phyloP scores from a whole-genome alignment of 805 yeast genomes.

The Vanderwaltozyma verrucispora region DNA sequence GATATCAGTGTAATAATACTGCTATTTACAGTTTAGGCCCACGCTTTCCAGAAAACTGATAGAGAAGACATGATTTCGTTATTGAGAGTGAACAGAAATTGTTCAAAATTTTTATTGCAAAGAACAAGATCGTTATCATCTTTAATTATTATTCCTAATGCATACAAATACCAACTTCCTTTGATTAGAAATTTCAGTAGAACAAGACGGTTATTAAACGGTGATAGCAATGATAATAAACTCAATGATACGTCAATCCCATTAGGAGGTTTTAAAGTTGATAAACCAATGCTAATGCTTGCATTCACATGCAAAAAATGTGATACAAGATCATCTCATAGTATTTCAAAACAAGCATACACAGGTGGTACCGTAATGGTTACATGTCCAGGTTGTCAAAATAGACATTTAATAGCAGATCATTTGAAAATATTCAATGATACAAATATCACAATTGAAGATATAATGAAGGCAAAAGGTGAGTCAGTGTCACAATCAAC shows the following conservation, averaged over 20 bases:
- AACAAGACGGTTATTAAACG: neutral
- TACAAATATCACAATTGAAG: slow-evolving; percentile 60
- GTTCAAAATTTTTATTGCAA: too few relatives aligned
- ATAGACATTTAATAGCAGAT: slow-evolving; percentile 86
- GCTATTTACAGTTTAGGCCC: too few relatives aligned
- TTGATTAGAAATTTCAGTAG: too few relatives aligned
- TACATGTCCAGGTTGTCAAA: slow-evolving; percentile 85
- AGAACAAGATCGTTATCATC: too few relatives aligned
- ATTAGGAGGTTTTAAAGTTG: slow-evolving; percentile 37
- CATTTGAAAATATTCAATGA: slow-evolving; percentile 79
- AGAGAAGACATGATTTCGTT: too few relatives aligned
- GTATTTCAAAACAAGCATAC: slow-evolving; percentile 89
- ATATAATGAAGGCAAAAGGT: slow-evolving; percentile 65
- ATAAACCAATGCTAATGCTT: slow-evolving; percentile 71
- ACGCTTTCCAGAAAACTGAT: too few relatives aligned
- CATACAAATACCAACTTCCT: too few relatives aligned
- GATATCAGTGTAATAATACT: too few relatives aligned
- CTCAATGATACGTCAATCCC: neutral
- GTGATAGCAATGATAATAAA: too few relatives aligned
- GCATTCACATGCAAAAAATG: slow-evolving; percentile 92
- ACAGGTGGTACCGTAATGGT: slow-evolving; percentile 76
- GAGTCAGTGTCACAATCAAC: slow-evolving; percentile 56
- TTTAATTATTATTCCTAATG: too few relatives aligned
- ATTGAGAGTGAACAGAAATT: too few relatives aligned
- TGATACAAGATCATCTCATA: slow-evolving; percentile 71